These are phyloP conservation scores for Candida verbasci DNA, from an alignment of 805 yeast species.

Conservation along the genomic window DNA sequence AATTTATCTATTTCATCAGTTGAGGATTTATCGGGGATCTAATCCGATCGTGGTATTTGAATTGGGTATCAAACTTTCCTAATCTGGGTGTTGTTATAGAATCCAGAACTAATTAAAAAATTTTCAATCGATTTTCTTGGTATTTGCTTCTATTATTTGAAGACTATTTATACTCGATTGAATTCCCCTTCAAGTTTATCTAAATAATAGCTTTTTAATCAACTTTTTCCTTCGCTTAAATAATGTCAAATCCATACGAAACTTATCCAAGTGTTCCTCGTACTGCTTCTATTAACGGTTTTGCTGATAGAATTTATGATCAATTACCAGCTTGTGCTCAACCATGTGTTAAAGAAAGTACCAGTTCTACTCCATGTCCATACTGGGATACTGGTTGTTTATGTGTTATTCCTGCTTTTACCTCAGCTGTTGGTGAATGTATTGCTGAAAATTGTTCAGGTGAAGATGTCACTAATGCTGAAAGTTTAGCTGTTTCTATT, in stretches of 20 bases:
- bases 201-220: background rate
- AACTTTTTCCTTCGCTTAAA: constrained; percentile 8
- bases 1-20: constrained; percentile 6
- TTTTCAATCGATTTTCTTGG: background rate
- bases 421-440: constrained; percentile 32
- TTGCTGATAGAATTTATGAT: constrained; percentile 34
- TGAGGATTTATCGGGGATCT: constrained; percentile 6
- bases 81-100: background rate
- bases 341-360: constrained; percentile 25
- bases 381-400: constrained; percentile 46
- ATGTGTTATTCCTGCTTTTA: constrained; percentile 37
- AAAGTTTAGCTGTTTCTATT: constrained; percentile 25
- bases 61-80: background rate
- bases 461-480: constrained; percentile 23
- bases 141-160: no score
- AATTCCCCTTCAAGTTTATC: background rate
- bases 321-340: constrained; percentile 35
- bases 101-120: background rate
- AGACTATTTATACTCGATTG: background rate
- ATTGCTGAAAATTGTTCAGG: constrained; percentile 35
- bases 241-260: constrained; percentile 17
- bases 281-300: constrained; percentile 40
- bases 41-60: constrained; percentile 1
- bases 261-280: constrained; percentile 33
- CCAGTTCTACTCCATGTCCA: constrained; percentile 39